Evolutionary conservation across 345 rosid species (phyloP).

Genomic region (Hibiscus mutabilis): DNA sequence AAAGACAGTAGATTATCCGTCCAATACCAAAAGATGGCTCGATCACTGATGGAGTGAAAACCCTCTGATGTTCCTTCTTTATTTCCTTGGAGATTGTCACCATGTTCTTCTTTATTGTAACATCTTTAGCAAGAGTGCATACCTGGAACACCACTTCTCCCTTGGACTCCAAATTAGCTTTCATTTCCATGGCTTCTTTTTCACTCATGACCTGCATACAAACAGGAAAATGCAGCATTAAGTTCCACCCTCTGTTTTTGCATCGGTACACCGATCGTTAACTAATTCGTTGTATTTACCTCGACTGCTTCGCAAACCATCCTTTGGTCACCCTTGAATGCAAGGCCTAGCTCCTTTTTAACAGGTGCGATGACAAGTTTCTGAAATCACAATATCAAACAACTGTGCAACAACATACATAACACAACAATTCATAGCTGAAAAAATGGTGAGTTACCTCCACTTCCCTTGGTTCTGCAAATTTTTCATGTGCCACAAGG

Average conservation of each 20-base stretch:
- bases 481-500: slow-evolving; percentile 80
- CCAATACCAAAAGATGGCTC: not conserved
- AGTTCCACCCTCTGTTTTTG: not conserved
- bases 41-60: not conserved
- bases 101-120: slow-evolving; percentile 57
- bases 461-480: slow-evolving; percentile 77
- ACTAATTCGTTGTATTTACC: slow-evolving; percentile 26
- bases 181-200: slow-evolving; percentile 84
- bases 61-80: not conserved
- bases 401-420: not conserved
- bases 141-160: slow-evolving; percentile 74
- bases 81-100: not conserved
- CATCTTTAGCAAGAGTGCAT: slow-evolving; percentile 60
- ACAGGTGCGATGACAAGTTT: slow-evolving; percentile 66
- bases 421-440: slow-evolving; percentile 3
- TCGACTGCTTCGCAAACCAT: slow-evolving; percentile 73
- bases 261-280: not conserved
- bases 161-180: slow-evolving; percentile 63
- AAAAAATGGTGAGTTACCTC: slow-evolving; percentile 40
- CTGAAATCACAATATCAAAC: slow-evolving; percentile 29
- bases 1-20: not conserved
- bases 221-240: not conserved
- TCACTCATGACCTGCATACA: slow-evolving; percentile 66
- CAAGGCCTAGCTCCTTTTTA: slow-evolving; percentile 82
- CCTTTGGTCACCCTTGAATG: slow-evolving; percentile 77